These are phyloP conservation scores for Fremontodendron californicum DNA, from an alignment of 345 rosid genomes.

Conservation along the genomic window DNA sequence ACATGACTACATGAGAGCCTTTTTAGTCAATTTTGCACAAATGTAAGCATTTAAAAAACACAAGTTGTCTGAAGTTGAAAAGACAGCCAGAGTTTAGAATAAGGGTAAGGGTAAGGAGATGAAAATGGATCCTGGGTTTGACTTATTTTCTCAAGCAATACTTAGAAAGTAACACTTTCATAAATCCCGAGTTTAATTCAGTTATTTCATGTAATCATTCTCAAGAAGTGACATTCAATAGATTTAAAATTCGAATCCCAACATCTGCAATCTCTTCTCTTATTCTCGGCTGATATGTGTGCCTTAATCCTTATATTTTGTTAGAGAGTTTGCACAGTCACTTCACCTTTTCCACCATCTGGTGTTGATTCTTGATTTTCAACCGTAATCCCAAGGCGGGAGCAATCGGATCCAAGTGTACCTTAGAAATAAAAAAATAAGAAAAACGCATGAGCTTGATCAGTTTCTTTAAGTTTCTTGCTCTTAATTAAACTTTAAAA, in stretches of 20 bases:
- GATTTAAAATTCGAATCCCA: no score
- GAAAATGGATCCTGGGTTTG: background rate
- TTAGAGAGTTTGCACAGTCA: background rate
- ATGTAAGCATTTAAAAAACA: background rate
- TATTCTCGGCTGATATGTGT: no score
- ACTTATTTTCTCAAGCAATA: background rate
- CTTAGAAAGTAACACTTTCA: background rate
- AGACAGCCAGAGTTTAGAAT: background rate
- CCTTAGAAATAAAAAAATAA: slow-evolving; percentile 28
- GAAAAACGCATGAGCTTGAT: background rate
- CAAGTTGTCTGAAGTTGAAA: background rate
- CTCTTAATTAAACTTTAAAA: background rate
- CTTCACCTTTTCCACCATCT: slow-evolving; percentile 34
- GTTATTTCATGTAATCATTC: no score
- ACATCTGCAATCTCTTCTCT: no score
- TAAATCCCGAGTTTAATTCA: no score
- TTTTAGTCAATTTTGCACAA: background rate
- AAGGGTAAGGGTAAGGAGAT: background rate
- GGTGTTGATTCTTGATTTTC: slow-evolving; percentile 14
- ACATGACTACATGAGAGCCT: background rate
- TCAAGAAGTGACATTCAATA: no score
- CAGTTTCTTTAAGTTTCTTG: background rate
- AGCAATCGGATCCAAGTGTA: slow-evolving; percentile 49
- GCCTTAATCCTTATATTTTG: background rate
- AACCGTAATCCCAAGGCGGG: slow-evolving; percentile 43